Evolutionary conservation across 192 early-diverging fungal genomes (phyloP).

Genomic region (Umbelopsis ramanniana): DNA sequence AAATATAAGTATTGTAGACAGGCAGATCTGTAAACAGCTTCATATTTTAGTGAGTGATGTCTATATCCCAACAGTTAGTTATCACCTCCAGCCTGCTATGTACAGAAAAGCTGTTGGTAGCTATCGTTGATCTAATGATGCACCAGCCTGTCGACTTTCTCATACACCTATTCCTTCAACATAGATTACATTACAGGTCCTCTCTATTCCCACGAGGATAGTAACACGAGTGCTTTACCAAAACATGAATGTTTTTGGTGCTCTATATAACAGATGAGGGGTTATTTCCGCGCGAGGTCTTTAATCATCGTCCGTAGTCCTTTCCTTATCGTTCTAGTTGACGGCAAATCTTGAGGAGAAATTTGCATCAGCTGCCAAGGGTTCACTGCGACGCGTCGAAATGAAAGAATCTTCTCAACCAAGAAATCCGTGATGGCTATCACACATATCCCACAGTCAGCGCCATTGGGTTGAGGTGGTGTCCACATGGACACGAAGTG

Average conservation of each 20-base stretch:
- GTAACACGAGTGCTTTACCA: too few relatives aligned
- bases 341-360: not conserved
- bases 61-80: not conserved
- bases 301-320: constrained; percentile 6
- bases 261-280: too few relatives aligned
- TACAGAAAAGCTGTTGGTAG: too few relatives aligned
- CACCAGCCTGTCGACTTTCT: too few relatives aligned
- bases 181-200: not conserved
- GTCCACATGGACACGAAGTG: constrained; percentile 23
- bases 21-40: not conserved
- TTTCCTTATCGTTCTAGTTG: not conserved
- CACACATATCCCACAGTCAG: constrained; percentile 32
- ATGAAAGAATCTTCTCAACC: constrained; percentile 3
- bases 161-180: too few relatives aligned
- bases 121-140: too few relatives aligned
- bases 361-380: not conserved
- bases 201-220: too few relatives aligned
- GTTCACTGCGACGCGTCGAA: not conserved
- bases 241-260: too few relatives aligned
- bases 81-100: too few relatives aligned
- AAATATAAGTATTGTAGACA: too few relatives aligned
- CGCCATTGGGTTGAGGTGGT: constrained; percentile 28
- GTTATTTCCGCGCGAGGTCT: too few relatives aligned
- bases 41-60: not conserved
- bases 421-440: constrained; percentile 23